Conservation (phyloP, 352 stramenopile species). For the Pythium rhizo-oryzae region DNA sequence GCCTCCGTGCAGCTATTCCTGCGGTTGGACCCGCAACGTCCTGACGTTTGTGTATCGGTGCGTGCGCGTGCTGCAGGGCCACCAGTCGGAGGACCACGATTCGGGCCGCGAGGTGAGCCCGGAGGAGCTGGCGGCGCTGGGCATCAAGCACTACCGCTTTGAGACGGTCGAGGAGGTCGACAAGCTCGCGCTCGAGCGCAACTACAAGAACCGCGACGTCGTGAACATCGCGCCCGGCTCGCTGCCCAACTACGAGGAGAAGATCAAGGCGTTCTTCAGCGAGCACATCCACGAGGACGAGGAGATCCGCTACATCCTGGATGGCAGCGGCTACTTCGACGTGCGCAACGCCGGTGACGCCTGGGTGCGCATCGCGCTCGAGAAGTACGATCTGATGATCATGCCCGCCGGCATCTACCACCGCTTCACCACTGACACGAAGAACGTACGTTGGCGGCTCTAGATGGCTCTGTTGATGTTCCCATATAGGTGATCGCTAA, state of each 20-base stretch:
- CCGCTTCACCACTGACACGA: slow-evolving; percentile 33
- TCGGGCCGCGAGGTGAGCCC: slow-evolving; percentile 23
- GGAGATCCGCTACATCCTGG: slow-evolving; percentile 33
- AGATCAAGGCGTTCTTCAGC: slow-evolving; percentile 33
- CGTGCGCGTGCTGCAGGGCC: slow-evolving; percentile 8
- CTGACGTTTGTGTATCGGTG: neutral
- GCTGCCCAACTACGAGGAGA: slow-evolving; percentile 32
- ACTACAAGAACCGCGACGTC: slow-evolving; percentile 34
- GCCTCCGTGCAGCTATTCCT: neutral
- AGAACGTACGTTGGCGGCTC: slow-evolving; percentile 22
- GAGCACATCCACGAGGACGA: slow-evolving; percentile 35
- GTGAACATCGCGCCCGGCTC: slow-evolving; percentile 30
- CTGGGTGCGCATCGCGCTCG: slow-evolving; percentile 31
- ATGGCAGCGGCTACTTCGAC: slow-evolving; percentile 33
- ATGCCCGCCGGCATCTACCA: slow-evolving; percentile 32
- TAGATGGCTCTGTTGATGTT: neutral
- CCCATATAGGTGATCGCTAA: no score
- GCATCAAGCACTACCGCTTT: slow-evolving; percentile 30
- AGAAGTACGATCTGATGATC: slow-evolving; percentile 32
- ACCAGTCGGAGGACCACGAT: slow-evolving; percentile 29
- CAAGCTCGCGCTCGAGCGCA: slow-evolving; percentile 23
- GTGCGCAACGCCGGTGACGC: slow-evolving; percentile 30
- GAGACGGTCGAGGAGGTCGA: slow-evolving; percentile 30
- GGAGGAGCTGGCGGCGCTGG: slow-evolving; percentile 20
- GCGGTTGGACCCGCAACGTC: neutral